A percentile compares a stretch with the other conserved stretches of the same genome.
Evolutionary conservation across 352 stramenopile genomes (phyloP).

Genomic region (Blastocystis sp.): DNA sequence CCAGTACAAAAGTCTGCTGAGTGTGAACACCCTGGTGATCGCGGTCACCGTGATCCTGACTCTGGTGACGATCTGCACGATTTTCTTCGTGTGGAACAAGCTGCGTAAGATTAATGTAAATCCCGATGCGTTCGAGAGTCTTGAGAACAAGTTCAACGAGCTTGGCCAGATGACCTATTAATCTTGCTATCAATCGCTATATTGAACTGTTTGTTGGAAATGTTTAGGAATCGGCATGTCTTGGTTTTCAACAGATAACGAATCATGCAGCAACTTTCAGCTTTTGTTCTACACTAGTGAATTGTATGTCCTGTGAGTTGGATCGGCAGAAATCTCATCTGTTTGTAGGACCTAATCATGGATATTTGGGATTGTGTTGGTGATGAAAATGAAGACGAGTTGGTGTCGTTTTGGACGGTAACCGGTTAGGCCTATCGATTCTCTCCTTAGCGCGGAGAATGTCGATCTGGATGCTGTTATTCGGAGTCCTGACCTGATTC

Average conservation of each 20-base stretch:
- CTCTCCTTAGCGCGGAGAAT: conserved; percentile 17
- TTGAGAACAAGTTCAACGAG: conserved; percentile 61
- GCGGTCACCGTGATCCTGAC: neutral
- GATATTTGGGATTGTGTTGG: conserved; percentile 54
- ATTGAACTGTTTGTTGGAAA: neutral
- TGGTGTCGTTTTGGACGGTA: neutral
- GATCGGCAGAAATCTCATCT: neutral
- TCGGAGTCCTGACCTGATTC: conserved; percentile 29
- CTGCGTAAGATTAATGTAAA: conserved; percentile 58
- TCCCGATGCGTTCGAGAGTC: conserved; percentile 50
- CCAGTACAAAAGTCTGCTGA: conserved; percentile 54
- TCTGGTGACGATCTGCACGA: conserved; percentile 23
- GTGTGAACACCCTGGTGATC: conserved; percentile 12
- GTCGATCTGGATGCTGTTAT: conserved; percentile 10
- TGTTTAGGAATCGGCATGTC: neutral
- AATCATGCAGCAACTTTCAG: neutral
- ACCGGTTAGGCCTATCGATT: conserved; percentile 9
- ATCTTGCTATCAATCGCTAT: neutral
- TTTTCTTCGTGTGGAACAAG: conserved; percentile 55
- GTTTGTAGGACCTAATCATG: conserved; percentile 1
- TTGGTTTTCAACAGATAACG: conserved; percentile 3
- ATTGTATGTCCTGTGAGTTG: neutral
- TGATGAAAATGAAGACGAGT: conserved; percentile 46
- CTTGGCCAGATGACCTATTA: conserved; percentile 57
- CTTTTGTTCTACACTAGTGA: neutral